Conservation (phyloP, 345 rosid species). For the Hibiscus tridactylites region DNA sequence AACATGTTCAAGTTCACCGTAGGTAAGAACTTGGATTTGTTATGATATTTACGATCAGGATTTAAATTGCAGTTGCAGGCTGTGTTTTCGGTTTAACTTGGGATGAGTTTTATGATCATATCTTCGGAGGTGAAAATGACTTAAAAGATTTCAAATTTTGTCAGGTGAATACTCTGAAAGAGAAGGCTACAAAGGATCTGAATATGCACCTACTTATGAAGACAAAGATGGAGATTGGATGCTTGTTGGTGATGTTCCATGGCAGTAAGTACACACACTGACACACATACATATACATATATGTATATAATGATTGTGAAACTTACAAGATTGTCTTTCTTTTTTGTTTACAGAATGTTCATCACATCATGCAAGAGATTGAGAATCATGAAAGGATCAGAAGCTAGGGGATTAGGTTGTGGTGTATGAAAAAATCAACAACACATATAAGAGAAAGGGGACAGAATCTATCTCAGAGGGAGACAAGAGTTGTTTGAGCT, state of each 20-base stretch:
- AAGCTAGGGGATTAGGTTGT: slow-evolving; percentile 68
- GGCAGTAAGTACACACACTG: slow-evolving; percentile 36
- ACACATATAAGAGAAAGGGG: not conserved
- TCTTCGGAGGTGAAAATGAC: not conserved
- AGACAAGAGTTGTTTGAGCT: slow-evolving; percentile 21
- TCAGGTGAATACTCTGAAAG: slow-evolving; percentile 58
- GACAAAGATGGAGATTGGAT: slow-evolving; percentile 89
- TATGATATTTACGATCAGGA: not conserved
- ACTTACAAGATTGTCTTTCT: slow-evolving; percentile 9
- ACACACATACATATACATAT: not conserved
- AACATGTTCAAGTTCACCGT: slow-evolving; percentile 66
- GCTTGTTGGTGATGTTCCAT: slow-evolving; percentile 84
- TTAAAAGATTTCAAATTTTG: not conserved
- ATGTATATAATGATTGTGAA: not conserved
- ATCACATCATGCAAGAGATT: slow-evolving; percentile 70
- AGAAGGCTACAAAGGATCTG: slow-evolving; percentile 77
- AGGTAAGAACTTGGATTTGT: slow-evolving; percentile 20
- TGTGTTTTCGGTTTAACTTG: no score
- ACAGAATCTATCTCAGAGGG: not conserved
- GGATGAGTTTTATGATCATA: not conserved
- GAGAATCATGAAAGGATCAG: slow-evolving; percentile 80
- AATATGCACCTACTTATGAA: slow-evolving; percentile 62
- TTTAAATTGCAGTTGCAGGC: no score
- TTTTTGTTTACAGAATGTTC: slow-evolving; percentile 58
- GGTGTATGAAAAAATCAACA: slow-evolving; percentile 31